A percentile compares a stretch with the other conserved stretches of the same genome.
phyloP scores from a whole-genome alignment of 1,139 yeast species.

The Scheffersomyces segobiensis region DNA sequence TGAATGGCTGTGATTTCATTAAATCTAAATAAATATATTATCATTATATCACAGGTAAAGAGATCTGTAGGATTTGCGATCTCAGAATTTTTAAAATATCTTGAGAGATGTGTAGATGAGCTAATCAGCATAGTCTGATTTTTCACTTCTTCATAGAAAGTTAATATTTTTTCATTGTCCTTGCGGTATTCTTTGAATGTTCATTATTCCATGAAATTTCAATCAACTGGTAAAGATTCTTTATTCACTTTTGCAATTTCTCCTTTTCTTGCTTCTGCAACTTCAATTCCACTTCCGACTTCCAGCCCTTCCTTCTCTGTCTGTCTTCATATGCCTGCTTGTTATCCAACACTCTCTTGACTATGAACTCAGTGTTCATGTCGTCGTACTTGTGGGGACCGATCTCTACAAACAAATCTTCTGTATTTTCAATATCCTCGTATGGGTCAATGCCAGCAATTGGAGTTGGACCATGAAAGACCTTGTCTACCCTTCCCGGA shows the following conservation, averaged over 20 bases:
- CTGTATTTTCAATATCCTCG: constrained; percentile 26
- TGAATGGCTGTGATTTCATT: not conserved
- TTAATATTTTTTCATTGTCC: not conserved
- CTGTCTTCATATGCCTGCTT: constrained; percentile 74
- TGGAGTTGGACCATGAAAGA: constrained; percentile 66
- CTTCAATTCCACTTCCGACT: constrained; percentile 42
- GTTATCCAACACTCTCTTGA: constrained; percentile 64
- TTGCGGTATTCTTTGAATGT: not conserved
- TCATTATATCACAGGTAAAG: not conserved
- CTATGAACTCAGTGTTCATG: constrained; percentile 66
- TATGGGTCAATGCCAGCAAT: constrained; percentile 43
- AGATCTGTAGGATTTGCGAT: not conserved
- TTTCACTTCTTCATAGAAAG: not conserved
- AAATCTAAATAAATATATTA: no score
- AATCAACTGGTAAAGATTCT: no score
- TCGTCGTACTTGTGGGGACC: constrained; percentile 58
- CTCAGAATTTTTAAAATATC: no score
- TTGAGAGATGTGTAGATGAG: not conserved
- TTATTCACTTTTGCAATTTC: not conserved
- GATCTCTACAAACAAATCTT: constrained; percentile 43
- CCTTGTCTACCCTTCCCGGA: constrained; percentile 43
- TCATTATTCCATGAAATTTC: not conserved
- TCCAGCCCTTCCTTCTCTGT: constrained; percentile 78
- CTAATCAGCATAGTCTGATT: not conserved
- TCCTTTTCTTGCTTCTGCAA: constrained; percentile 24